phyloP scores from a whole-genome alignment of 208 protist genomes.

The Lotmaria passim region DNA sequence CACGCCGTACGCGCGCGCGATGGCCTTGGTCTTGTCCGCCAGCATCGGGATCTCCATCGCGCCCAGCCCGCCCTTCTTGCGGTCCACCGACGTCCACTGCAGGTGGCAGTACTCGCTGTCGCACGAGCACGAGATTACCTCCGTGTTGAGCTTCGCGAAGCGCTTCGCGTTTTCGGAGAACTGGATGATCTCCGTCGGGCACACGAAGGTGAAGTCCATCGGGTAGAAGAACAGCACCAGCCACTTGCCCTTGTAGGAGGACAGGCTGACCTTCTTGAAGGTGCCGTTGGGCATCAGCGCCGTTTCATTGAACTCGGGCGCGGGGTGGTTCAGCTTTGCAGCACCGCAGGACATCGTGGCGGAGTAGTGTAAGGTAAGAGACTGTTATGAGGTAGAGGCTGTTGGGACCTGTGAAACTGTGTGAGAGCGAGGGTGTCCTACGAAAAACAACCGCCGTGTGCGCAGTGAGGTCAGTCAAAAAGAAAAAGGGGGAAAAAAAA shows the following conservation, averaged over 20 bases:
- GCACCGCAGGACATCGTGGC: slow-evolving; percentile 19
- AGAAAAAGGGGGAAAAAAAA: background rate
- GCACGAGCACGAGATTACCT: slow-evolving; percentile 93
- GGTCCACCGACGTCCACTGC: slow-evolving; percentile 94
- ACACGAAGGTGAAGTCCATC: slow-evolving; percentile 98
- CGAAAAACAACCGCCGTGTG: no score
- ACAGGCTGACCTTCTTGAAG: slow-evolving; percentile 93
- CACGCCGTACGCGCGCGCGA: slow-evolving; percentile 93
- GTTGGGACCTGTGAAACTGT: no score
- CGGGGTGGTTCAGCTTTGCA: slow-evolving; percentile 70
- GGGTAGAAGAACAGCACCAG: slow-evolving; percentile 98
- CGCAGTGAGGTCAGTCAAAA: background rate
- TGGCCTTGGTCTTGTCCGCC: slow-evolving; percentile 94
- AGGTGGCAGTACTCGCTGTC: slow-evolving; percentile 97
- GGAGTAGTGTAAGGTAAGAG: background rate
- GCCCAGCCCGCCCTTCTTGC: slow-evolving; percentile 97
- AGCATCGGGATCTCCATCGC: slow-evolving; percentile 95
- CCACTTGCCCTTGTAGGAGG: slow-evolving; percentile 94
- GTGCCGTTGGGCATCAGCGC: slow-evolving; percentile 94
- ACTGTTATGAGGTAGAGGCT: background rate
- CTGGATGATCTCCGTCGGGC: slow-evolving; percentile 97
- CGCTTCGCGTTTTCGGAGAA: slow-evolving; percentile 93
- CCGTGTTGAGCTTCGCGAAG: slow-evolving; percentile 89
- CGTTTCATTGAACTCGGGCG: slow-evolving; percentile 89
- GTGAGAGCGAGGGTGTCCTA: no score